Percentiles rank a stretch among this genome's conserved stretches.
phyloP scores from a whole-genome alignment of 2,329 filamentous ascomycete genomes.

The Trichoderma breve region DNA sequence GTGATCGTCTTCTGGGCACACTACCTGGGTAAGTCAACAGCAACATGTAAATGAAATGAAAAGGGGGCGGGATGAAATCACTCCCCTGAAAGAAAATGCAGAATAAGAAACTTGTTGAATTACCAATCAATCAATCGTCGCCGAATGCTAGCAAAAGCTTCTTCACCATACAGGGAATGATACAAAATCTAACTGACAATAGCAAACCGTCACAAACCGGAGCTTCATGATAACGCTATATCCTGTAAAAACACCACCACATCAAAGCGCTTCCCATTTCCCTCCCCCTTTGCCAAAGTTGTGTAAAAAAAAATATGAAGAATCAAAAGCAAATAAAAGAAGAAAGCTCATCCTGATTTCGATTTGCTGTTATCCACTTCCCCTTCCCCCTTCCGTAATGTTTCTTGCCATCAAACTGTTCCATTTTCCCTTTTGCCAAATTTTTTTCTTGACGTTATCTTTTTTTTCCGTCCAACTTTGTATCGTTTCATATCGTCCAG shows the following conservation, averaged over 20 bases:
- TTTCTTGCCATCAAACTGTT: background rate
- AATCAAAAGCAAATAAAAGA: background rate
- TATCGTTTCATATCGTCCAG: background rate
- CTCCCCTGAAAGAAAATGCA: background rate
- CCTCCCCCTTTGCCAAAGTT: background rate
- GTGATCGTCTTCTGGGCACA: background rate
- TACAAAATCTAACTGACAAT: constrained; percentile 8
- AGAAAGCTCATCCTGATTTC: background rate
- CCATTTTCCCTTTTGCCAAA: background rate
- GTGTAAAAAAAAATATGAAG: background rate
- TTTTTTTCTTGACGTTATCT: background rate
- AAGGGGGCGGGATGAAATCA: background rate
- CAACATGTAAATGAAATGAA: background rate
- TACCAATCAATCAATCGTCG: constrained; percentile 8
- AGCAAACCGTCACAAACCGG: background rate
- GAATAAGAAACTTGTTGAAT: background rate
- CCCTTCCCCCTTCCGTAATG: background rate
- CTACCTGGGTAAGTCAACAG: background rate
- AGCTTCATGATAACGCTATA: background rate
- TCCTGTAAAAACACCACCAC: background rate
- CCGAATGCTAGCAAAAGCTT: constrained; percentile 8
- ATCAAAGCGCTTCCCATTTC: background rate
- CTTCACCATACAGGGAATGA: constrained; percentile 3
- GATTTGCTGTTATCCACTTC: background rate
- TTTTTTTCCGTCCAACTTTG: background rate